Evolutionary conservation across 768 basidiomycete genomes (phyloP).

Genomic region (Xerocomus spinulosus): DNA sequence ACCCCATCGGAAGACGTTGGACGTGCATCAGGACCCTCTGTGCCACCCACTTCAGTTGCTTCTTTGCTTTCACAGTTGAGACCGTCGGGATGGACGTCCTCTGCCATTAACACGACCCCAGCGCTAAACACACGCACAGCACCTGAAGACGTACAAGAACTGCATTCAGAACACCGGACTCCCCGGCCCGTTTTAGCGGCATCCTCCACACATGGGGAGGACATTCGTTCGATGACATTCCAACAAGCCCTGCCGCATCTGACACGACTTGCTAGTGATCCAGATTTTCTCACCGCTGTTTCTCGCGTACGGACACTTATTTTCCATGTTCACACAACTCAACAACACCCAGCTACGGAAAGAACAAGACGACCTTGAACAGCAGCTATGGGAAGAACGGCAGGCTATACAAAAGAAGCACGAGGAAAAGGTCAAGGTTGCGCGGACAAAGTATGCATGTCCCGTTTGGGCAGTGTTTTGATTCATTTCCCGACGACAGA

Average conservation of each 20-base stretch:
- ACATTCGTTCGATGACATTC: slow-evolving; percentile 52
- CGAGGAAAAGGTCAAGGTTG: slow-evolving; percentile 66
- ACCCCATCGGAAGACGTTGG: slow-evolving; percentile 3
- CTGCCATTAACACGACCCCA: slow-evolving; percentile 7
- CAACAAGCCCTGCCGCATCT: slow-evolving; percentile 66
- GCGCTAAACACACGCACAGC: slow-evolving; percentile 8
- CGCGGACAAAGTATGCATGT: slow-evolving; percentile 55
- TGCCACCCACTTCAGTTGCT: slow-evolving; percentile 46
- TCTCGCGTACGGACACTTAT: slow-evolving; percentile 42
- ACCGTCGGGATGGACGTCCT: slow-evolving; percentile 24
- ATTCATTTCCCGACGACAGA: slow-evolving; percentile 34
- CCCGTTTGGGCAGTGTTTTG: not conserved
- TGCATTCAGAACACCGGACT: slow-evolving; percentile 8
- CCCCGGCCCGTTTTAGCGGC: slow-evolving; percentile 8
- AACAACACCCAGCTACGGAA: slow-evolving; percentile 51
- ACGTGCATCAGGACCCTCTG: slow-evolving; percentile 1
- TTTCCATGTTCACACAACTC: slow-evolving; percentile 3
- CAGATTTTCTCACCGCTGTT: slow-evolving; percentile 46
- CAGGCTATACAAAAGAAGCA: slow-evolving; percentile 57
- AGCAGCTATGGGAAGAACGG: slow-evolving; percentile 64
- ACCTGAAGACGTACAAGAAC: slow-evolving; percentile 17
- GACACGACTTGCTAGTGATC: slow-evolving; percentile 54
- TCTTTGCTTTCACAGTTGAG: slow-evolving; percentile 60
- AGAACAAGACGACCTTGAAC: slow-evolving; percentile 69
- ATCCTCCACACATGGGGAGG: slow-evolving; percentile 20